Conservation (phyloP, 805 yeast species). For the Debaryomyces tyrocola region DNA sequence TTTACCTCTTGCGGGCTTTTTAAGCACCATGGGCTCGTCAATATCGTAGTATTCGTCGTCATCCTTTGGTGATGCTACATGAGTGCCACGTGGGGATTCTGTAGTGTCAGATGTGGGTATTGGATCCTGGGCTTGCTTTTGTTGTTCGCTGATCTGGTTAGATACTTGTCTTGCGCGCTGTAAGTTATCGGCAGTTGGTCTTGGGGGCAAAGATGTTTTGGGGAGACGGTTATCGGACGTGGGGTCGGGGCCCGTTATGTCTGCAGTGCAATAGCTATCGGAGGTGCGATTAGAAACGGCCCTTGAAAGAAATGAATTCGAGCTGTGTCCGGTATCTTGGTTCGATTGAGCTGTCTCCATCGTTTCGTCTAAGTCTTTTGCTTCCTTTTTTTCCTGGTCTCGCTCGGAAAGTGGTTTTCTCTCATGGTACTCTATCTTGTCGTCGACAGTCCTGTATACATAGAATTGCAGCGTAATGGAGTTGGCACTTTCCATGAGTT, state of each 20-base stretch:
- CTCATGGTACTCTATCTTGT: no score
- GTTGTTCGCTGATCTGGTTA: conserved; percentile 9
- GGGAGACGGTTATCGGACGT: neutral
- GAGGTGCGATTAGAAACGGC: neutral
- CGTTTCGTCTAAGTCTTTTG: neutral
- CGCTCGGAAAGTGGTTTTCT: neutral
- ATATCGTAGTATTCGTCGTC: conserved; percentile 38
- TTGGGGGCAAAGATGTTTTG: conserved; percentile 19
- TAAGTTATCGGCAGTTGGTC: conserved; percentile 25
- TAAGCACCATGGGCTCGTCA: conserved; percentile 34
- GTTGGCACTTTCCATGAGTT: conserved; percentile 37
- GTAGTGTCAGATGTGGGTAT: no score
- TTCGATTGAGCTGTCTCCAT: neutral
- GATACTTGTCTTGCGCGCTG: conserved; percentile 24
- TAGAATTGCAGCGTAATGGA: neutral
- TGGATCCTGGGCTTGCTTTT: neutral
- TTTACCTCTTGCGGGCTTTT: conserved; percentile 32
- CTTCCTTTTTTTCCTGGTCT: neutral
- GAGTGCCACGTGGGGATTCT: conserved; percentile 1
- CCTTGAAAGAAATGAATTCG: neutral
- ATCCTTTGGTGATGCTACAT: conserved; percentile 1
- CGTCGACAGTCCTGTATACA: neutral
- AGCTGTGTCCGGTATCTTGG: neutral
- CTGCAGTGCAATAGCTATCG: neutral
- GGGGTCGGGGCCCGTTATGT: neutral